Evolutionary conservation across 2,329 filamentous ascomycete genomes (phyloP), one percentile per base, ranked within the genome.

Genomic region (Calonectria henricotiae): DNA sequence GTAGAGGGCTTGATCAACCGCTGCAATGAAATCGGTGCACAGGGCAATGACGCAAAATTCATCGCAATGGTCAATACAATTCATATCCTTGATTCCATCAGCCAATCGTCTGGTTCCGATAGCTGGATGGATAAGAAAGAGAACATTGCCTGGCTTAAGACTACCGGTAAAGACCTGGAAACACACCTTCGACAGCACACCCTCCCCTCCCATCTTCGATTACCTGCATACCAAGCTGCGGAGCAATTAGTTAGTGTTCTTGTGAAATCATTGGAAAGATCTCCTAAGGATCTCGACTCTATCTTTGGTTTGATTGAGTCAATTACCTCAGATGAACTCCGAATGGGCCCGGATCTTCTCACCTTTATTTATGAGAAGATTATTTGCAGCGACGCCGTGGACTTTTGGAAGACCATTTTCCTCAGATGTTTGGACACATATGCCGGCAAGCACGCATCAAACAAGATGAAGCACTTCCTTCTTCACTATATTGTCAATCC

Each of bases 401-500:
- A 97, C 17, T 96, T 95, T 79, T 95, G 95, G 88, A 94, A 92
- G 76, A 89, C 90, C 5, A 88, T 97, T 2, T 89, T 98, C 47
- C 89, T 96, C 77, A 92, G 94, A 65, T 97, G 95, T 78, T 89
- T 99, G 55, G 95, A 98, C 67, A 86, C 95, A 0, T 99, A 98
- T 80, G 92, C 93, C 7, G 90, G 91, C 61, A 94, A 92, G 78
- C 89, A 87, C 54, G 93, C 92, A 13, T 91, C 93, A 0, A 96
- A 98, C 82, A 95, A 93, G 84, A 94, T 94, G 51, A 99, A 99
- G 82, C 93, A 95, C 63, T 99, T 98, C 81, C 86, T 97, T 41
- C 91, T 99, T 79, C 94, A 94, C 80, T 92, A 98, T 80, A 89
- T 99, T 37, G 94, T 98, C 74, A 99, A 98, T 78, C 97, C 96